Conservation (phyloP, 139 green algal species). For the Limnomonas spitsbergensis region DNA sequence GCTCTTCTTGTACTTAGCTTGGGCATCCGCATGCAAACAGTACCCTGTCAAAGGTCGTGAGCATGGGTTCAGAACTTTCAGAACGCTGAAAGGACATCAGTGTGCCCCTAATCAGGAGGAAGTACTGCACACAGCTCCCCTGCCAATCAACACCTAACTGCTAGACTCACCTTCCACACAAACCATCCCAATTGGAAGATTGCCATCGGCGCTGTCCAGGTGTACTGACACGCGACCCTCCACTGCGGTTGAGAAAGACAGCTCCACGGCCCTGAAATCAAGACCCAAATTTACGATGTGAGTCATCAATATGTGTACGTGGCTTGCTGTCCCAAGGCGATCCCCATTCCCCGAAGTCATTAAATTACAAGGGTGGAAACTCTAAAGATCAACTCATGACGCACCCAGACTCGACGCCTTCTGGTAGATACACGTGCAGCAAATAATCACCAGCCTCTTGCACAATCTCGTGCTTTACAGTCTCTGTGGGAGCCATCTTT, state of each 20-base stretch:
- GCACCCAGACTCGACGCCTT: constrained; percentile 2
- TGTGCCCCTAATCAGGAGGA: too few species aligned
- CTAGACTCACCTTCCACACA: not conserved
- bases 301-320: not conserved
- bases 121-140: too few species aligned
- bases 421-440: constrained; percentile 8
- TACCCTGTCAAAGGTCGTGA: too few species aligned
- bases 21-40: not conserved
- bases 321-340: too few species aligned
- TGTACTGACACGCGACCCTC: not conserved
- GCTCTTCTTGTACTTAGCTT: constrained; percentile 3
- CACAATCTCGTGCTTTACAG: not conserved
- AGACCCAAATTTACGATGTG: not conserved
- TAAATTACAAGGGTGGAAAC: too few species aligned
- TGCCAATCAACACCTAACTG: too few species aligned
- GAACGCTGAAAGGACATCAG: too few species aligned
- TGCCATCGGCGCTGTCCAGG: not conserved
- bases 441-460: not conserved
- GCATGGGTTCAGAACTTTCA: too few species aligned
- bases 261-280: not conserved
- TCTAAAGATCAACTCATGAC: too few species aligned
- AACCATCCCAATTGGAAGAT: not conserved
- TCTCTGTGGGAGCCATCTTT: too few species aligned
- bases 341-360: too few species aligned
- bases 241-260: not conserved